A percentile compares a stretch with the other conserved stretches of the same genome.
Conservation (phyloP, 2,329 filamentous ascomycete species). For the Colletotrichum lindemuthianum region DNA sequence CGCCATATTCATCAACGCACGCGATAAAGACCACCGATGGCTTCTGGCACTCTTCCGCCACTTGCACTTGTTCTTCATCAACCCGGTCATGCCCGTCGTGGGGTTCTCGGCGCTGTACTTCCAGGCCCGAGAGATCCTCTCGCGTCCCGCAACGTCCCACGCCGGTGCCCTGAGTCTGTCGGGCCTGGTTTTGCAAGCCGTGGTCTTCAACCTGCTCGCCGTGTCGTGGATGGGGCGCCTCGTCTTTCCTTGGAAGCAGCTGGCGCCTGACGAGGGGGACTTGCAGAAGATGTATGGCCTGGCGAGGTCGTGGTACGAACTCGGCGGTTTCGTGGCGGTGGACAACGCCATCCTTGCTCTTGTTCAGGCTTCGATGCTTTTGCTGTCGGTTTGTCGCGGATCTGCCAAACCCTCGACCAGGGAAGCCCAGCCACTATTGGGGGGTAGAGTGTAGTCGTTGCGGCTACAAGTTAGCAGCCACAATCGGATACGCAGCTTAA, state of each 20-base stretch:
- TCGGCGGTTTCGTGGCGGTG: not conserved
- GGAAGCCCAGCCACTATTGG: too few species aligned
- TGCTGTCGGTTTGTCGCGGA: too few species aligned
- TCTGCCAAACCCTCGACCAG: too few species aligned
- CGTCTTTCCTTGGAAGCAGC: not conserved
- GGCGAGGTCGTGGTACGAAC: not conserved
- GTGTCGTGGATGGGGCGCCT: not conserved
- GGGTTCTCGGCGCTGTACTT: not conserved
- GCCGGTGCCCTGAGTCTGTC: not conserved
- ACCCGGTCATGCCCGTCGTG: not conserved
- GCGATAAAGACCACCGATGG: not conserved
- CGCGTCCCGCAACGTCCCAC: not conserved
- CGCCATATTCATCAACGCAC: not conserved
- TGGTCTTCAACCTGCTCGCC: not conserved
- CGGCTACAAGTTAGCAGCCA: too few species aligned
- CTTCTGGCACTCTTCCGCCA: not conserved
- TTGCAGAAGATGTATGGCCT: not conserved
- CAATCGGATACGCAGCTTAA: too few species aligned
- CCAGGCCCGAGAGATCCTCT: not conserved
- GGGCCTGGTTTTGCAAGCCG: not conserved
- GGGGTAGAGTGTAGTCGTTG: too few species aligned
- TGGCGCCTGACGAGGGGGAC: too few species aligned
- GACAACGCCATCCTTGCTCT: not conserved
- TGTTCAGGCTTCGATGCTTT: too few species aligned
- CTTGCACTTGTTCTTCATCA: not conserved